Percentiles rank a stretch among this genome's conserved stretches.
These are phyloP conservation scores for Phyllosticta capitalensis DNA, from an alignment of 2,329 filamentous ascomycete species.

Conservation along the genomic window DNA sequence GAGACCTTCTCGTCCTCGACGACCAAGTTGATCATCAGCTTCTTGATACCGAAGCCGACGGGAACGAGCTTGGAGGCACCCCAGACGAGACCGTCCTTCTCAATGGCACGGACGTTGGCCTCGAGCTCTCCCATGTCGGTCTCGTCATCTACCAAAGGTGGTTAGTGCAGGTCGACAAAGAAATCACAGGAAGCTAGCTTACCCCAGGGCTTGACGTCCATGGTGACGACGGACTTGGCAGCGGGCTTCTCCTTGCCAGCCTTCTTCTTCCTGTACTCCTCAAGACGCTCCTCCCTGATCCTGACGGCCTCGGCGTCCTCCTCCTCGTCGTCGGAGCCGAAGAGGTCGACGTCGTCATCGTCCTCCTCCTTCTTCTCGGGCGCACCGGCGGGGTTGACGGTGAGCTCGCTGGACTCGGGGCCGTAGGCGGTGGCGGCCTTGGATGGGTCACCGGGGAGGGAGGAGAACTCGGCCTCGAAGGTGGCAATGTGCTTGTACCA, in stretches of 20 bases:
- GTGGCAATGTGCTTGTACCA: conserved; percentile 99
- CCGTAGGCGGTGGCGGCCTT: conserved; percentile 87
- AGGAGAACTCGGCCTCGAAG: conserved; percentile 86
- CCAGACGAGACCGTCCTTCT: conserved; percentile 94
- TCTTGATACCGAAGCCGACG: conserved; percentile 96
- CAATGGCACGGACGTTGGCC: conserved; percentile 67
- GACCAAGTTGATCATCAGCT: conserved; percentile 97
- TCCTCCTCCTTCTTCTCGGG: conserved; percentile 49
- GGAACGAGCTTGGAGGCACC: conserved; percentile 81
- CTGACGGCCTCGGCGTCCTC: conserved; percentile 80
- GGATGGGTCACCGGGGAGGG: conserved; percentile 81
- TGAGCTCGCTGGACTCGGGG: conserved; percentile 67
- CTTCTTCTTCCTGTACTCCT: conserved; percentile 96
- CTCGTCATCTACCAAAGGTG: conserved; percentile 62
- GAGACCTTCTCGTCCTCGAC: conserved; percentile 96
- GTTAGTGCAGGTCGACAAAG: conserved; percentile 15
- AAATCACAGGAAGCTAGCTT: conserved; percentile 34
- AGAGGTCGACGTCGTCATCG: conserved; percentile 77
- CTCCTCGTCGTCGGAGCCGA: conserved; percentile 88
- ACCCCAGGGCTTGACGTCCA: conserved; percentile 99
- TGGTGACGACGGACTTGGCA: conserved; percentile 90
- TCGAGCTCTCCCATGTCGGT: conserved; percentile 82
- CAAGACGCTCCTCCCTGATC: conserved; percentile 80
- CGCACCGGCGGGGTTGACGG: conserved; percentile 79
- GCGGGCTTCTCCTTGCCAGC: conserved; percentile 80